phyloP scores from a whole-genome alignment of 2,329 filamentous ascomycete genomes.

The Fusarium pseudoanthophilum region DNA sequence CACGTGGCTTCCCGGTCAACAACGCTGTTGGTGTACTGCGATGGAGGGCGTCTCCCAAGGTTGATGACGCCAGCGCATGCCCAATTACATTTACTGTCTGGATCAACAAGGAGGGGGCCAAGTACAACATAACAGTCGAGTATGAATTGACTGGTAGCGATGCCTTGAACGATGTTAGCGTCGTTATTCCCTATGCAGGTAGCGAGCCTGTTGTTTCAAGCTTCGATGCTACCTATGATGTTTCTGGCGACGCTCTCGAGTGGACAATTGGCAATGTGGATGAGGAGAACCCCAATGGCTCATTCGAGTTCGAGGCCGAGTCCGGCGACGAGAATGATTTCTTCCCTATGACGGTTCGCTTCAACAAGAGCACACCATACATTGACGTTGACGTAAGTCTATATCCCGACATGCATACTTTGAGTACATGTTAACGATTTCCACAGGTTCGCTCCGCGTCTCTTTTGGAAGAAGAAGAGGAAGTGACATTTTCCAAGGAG shows the following conservation, averaged over 20 bases:
- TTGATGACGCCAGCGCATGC: conserved; percentile 81
- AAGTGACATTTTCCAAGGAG: conserved; percentile 85
- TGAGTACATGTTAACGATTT: conserved; percentile 16
- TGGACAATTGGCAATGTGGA: conserved; percentile 92
- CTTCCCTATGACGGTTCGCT: conserved; percentile 95
- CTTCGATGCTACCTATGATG: conserved; percentile 94
- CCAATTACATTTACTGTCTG: conserved; percentile 98
- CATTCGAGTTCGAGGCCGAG: conserved; percentile 95
- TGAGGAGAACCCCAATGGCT: conserved; percentile 82
- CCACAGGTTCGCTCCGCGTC: conserved; percentile 72
- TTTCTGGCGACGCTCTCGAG: conserved; percentile 90
- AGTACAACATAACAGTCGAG: conserved; percentile 91
- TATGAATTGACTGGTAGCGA: conserved; percentile 91
- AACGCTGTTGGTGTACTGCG: conserved; percentile 92
- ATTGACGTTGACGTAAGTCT: conserved; percentile 90
- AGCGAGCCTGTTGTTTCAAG: conserved; percentile 90
- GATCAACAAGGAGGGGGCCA: conserved; percentile 89
- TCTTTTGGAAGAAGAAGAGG: conserved; percentile 79
- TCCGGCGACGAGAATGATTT: conserved; percentile 91
- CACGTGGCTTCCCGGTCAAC: conserved; percentile 92
- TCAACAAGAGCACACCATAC: conserved; percentile 86
- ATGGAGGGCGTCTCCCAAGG: conserved; percentile 87
- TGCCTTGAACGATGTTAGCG: conserved; percentile 82
- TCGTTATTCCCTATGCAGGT: conserved; percentile 86
- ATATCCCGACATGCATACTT: too few relatives aligned